These are phyloP conservation scores for Trichoderma asperelloides DNA, from an alignment of 495 filamentous ascomycete genomes.

Conservation along the genomic window DNA sequence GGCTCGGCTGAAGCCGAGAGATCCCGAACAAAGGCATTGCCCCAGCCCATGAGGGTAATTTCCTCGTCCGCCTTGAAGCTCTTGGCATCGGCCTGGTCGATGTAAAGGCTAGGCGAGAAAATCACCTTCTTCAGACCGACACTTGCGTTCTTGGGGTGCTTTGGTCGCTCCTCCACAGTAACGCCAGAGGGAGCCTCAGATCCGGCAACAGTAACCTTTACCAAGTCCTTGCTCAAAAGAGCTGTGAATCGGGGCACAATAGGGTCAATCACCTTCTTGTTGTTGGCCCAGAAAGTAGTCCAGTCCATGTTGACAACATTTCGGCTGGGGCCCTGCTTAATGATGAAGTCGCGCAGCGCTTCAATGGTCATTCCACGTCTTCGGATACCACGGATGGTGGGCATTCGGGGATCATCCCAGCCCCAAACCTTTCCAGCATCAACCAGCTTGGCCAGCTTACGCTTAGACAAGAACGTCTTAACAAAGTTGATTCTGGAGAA, in stretches of 20 bases:
- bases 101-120: constrained; percentile 58
- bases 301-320: constrained; percentile 89
- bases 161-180: constrained; percentile 64
- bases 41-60: constrained; percentile 94
- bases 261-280: constrained; percentile 93
- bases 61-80: constrained; percentile 78
- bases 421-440: constrained; percentile 78
- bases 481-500: constrained; percentile 97
- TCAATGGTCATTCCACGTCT: constrained; percentile 86
- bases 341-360: constrained; percentile 82
- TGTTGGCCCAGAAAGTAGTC: constrained; percentile 85
- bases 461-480: constrained; percentile 81
- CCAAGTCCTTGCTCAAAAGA: constrained; percentile 54
- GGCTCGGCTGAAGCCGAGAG: constrained; percentile 42
- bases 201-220: constrained; percentile 60
- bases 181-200: constrained; percentile 50
- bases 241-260: constrained; percentile 79
- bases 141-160: constrained; percentile 79
- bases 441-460: constrained; percentile 91
- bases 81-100: constrained; percentile 82
- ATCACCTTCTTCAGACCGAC: constrained; percentile 78
- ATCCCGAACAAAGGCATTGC: constrained; percentile 72
- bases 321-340: constrained; percentile 83
- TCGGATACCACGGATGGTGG: constrained; percentile 80
- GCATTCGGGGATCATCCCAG: constrained; percentile 94